Percentiles rank a stretch among this genome's conserved stretches.
These are phyloP conservation scores for Gastrolobium villosum DNA, from an alignment of 306 rosid species.

Conservation along the genomic window DNA sequence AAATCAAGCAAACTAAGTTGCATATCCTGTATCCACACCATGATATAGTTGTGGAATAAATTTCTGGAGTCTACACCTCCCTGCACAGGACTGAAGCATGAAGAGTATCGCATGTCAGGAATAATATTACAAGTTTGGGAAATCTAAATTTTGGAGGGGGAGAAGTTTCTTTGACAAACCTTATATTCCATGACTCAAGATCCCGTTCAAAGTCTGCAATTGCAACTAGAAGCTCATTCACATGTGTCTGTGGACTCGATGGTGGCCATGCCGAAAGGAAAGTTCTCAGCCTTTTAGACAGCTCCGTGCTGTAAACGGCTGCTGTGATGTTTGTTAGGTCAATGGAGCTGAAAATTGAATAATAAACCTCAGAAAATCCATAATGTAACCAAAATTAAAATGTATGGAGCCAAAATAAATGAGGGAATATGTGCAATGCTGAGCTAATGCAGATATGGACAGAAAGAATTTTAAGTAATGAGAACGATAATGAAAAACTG, in stretches of 20 bases:
- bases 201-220: slow-evolving; percentile 92
- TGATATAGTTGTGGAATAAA: slow-evolving; percentile 85
- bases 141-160: slow-evolving; percentile 16
- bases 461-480: slow-evolving; percentile 11
- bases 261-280: slow-evolving; percentile 96
- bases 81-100: slow-evolving; percentile 70
- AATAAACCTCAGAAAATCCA: slow-evolving; percentile 52
- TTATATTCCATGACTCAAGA: slow-evolving; percentile 87
- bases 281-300: slow-evolving; percentile 79
- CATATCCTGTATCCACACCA: slow-evolving; percentile 98
- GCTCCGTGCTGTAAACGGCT: slow-evolving; percentile 85
- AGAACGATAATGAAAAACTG: neutral
- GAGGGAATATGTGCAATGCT: slow-evolving; percentile 10
- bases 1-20: slow-evolving; percentile 82
- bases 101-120: slow-evolving; percentile 49
- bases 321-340: slow-evolving; percentile 93
- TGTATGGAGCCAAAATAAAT: neutral
- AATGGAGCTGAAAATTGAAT: slow-evolving; percentile 79
- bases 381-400: slow-evolving; percentile 25
- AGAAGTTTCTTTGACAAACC: slow-evolving; percentile 60
- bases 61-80: slow-evolving; percentile 87
- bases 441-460: neutral
- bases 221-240: slow-evolving; percentile 87
- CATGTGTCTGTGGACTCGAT: slow-evolving; percentile 81
- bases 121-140: slow-evolving; percentile 23